These are phyloP conservation scores for Backusella morwellensis DNA, from an alignment of 192 early-diverging fungal species.

Conservation along the genomic window DNA sequence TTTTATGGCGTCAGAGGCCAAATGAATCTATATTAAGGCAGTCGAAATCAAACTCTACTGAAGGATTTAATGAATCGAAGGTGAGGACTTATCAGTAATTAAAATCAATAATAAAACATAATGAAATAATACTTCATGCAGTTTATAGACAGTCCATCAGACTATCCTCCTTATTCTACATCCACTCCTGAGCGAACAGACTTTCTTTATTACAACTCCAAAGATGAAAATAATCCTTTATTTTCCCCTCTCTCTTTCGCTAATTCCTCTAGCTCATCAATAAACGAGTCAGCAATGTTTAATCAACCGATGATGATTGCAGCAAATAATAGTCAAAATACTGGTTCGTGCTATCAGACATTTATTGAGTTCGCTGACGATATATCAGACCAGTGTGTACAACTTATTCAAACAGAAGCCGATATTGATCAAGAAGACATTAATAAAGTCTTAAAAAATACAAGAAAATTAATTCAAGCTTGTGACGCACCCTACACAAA, in stretches of 20 bases:
- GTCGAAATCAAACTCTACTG: background rate
- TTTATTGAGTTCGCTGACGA: background rate
- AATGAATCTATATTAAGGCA: constrained; percentile 2
- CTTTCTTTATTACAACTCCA: background rate
- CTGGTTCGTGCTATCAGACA: background rate
- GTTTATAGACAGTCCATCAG: background rate
- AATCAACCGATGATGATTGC: background rate
- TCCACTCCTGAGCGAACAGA: constrained; percentile 15
- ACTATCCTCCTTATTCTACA: constrained; percentile 5
- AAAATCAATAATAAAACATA: background rate
- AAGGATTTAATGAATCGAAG: background rate
- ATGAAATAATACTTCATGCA: background rate
- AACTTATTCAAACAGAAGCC: background rate
- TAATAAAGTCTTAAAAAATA: background rate
- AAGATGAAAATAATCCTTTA: constrained; percentile 2
- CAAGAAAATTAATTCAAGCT: background rate
- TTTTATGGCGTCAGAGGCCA: background rate
- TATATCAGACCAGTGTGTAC: background rate
- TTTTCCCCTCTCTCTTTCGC: constrained; percentile 8
- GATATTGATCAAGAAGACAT: background rate
- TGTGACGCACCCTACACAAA: background rate
- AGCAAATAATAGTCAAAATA: background rate
- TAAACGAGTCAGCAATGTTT: background rate
- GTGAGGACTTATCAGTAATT: background rate
- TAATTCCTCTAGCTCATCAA: background rate